These are phyloP conservation scores for Vigna mungo DNA, from an alignment of 306 rosid species.

Conservation along the genomic window DNA sequence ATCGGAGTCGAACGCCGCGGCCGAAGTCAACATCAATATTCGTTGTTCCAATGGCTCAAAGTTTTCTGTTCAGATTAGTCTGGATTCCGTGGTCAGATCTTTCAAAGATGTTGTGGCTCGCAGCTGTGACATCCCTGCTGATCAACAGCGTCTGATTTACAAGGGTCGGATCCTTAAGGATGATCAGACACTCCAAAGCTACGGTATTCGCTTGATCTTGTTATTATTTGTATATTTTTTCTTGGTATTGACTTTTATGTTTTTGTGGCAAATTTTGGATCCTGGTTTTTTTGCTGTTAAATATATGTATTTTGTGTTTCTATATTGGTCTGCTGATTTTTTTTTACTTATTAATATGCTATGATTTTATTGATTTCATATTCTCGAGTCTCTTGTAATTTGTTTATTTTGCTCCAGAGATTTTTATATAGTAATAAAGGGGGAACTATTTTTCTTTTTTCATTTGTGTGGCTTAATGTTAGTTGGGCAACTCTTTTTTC, in stretches of 20 bases:
- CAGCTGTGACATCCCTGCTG: conserved; percentile 63
- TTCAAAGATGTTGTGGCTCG: conserved; percentile 65
- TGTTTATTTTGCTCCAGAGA: not conserved
- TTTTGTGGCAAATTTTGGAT: not conserved
- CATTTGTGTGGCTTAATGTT: conserved; percentile 31
- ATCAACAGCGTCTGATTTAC: conserved; percentile 87
- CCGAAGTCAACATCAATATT: conserved; percentile 64
- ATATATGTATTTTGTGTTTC: not conserved
- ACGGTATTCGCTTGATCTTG: conserved; percentile 66
- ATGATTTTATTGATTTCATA: conserved; percentile 4
- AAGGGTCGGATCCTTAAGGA: conserved; percentile 89
- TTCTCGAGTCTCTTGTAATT: not conserved
- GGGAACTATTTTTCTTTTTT: not conserved
- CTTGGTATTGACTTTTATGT: not conserved
- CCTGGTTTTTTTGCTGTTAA: not conserved
- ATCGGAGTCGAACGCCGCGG: conserved; percentile 44
- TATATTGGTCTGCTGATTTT: conserved; percentile 1
- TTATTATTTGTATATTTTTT: not conserved
- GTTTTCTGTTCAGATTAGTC: conserved; percentile 61
- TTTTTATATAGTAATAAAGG: not conserved
- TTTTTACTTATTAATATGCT: not conserved
- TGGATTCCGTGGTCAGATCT: conserved; percentile 62
- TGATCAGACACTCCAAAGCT: conserved; percentile 77
- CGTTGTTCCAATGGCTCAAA: conserved; percentile 82
- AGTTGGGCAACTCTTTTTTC: not conserved